Conservation (phyloP, 108 stramenopile genomes). For the Skeletonema marinoi region DNA sequence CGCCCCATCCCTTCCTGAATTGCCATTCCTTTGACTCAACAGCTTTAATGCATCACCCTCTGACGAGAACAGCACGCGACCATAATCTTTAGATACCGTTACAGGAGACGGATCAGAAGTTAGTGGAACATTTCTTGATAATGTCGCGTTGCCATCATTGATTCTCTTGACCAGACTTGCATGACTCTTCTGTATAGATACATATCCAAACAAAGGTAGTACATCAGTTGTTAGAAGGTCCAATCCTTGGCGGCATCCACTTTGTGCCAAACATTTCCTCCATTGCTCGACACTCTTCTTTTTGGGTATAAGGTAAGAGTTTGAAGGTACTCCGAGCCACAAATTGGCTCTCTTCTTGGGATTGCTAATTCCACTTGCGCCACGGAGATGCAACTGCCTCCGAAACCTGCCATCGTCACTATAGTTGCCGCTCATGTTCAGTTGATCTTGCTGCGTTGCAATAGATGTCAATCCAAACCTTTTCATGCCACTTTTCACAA, state of each 20-base stretch:
- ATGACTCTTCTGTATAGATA: background rate
- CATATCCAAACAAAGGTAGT: slow-evolving; percentile 28
- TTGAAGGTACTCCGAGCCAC: background rate
- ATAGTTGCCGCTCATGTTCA: background rate
- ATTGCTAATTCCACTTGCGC: background rate
- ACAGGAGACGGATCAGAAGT: slow-evolving; percentile 1
- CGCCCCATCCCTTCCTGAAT: background rate
- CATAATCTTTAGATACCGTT: slow-evolving; percentile 16
- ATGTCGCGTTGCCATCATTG: background rate
- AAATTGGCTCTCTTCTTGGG: background rate
- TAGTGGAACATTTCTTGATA: background rate
- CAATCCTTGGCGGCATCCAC: background rate
- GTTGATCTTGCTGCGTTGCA: background rate
- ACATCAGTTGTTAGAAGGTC: slow-evolving; percentile 13
- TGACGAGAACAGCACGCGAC: slow-evolving; percentile 32
- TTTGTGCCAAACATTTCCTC: slow-evolving; percentile 16
- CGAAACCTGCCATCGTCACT: background rate
- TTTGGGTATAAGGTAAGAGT: slow-evolving; percentile 20
- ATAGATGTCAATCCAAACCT: background rate
- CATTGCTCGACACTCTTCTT: slow-evolving; percentile 4
- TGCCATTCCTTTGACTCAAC: background rate
- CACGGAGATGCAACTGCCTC: slow-evolving; percentile 3
- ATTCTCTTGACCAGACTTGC: background rate
- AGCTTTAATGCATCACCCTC: slow-evolving; percentile 12
- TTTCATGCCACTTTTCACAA: slow-evolving; percentile 21